These are phyloP conservation scores for Aspergillus sp. DNA, from an alignment of 2,329 filamentous ascomycete species.

Conservation along the genomic window DNA sequence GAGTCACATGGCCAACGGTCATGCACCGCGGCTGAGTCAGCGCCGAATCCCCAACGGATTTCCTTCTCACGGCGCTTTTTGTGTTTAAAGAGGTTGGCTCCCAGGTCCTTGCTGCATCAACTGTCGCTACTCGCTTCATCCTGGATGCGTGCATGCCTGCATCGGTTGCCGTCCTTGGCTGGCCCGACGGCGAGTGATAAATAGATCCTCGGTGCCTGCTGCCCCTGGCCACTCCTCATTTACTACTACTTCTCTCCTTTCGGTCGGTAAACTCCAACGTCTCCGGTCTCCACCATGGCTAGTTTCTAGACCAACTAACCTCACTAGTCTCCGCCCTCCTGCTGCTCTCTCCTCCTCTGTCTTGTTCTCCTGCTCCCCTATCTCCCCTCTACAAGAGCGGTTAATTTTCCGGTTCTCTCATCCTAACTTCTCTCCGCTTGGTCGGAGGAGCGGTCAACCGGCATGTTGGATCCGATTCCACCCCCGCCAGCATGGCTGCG, in stretches of 20 bases:
- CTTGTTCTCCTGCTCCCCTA: slow-evolving; percentile 15
- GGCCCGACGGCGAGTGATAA: neutral
- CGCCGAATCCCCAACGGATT: neutral
- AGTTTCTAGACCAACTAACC: slow-evolving; percentile 2
- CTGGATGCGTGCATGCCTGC: neutral
- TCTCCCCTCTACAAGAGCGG: slow-evolving; percentile 17
- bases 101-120: neutral
- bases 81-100: neutral
- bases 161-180: neutral
- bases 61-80: no score
- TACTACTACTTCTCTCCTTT: neutral
- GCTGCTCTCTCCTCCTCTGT: slow-evolving; percentile 12
- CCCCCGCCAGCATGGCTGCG: slow-evolving; percentile 56
- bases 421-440: slow-evolving; percentile 5
- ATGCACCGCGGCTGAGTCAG: slow-evolving; percentile 4
- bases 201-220: neutral
- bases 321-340: slow-evolving; percentile 5
- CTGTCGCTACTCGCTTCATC: neutral
- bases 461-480: slow-evolving; percentile 49
- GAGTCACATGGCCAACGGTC: slow-evolving; percentile 1
- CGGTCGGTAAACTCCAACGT: neutral
- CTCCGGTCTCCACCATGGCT: slow-evolving; percentile 2
- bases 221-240: neutral
- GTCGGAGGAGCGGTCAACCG: slow-evolving; percentile 20
- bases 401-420: slow-evolving; percentile 6